Evolutionary conservation across 1,284 basidiomycete species (phyloP).

Genomic region (Phaffia rhodozyma): DNA sequence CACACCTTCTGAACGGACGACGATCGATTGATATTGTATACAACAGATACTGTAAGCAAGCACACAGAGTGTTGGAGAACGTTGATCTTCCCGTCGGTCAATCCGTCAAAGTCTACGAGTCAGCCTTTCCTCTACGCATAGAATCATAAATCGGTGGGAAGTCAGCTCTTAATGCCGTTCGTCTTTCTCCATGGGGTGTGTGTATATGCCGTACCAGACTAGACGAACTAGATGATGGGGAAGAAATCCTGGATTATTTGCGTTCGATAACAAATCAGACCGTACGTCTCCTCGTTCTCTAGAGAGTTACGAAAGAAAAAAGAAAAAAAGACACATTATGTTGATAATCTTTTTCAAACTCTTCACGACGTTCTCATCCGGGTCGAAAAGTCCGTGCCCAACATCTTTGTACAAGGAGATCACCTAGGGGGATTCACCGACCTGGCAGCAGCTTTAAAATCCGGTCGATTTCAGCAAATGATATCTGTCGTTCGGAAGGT

Average conservation of each 20-base stretch:
- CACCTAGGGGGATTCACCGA: constrained; percentile 11
- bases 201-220: not conserved
- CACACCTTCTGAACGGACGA: not conserved
- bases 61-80: too few relatives aligned
- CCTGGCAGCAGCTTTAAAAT: not conserved
- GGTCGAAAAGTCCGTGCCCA: not conserved
- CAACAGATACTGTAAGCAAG: too few relatives aligned
- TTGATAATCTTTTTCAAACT: not conserved
- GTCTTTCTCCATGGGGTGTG: too few relatives aligned
- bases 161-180: too few relatives aligned
- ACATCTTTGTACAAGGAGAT: constrained; percentile 8
- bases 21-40: too few relatives aligned
- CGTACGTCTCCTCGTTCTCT: not conserved
- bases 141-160: too few relatives aligned
- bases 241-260: constrained; percentile 9
- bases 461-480: not conserved
- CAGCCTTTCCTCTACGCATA: too few relatives aligned
- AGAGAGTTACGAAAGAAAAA: too few relatives aligned
- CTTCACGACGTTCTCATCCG: not conserved
- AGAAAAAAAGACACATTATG: too few relatives aligned
- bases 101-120: too few relatives aligned
- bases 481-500: not conserved
- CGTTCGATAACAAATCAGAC: not conserved
- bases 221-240: constrained; percentile 8
- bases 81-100: too few relatives aligned